These are phyloP conservation scores for Coemansia sp. DNA, from an alignment of 192 early-diverging fungal species.

Conservation along the genomic window DNA sequence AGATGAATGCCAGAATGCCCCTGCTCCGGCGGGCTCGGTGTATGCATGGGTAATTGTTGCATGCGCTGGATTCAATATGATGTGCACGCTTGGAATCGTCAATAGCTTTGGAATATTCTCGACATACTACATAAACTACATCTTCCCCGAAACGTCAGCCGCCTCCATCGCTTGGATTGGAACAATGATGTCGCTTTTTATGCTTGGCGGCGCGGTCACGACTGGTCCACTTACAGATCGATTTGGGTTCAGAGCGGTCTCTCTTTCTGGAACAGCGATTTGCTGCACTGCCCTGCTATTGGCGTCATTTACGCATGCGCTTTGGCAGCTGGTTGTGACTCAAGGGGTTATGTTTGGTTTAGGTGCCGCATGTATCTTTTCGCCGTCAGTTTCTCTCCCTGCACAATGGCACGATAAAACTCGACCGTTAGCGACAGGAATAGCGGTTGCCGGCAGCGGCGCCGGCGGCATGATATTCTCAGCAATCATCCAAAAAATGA, in stretches of 20 bases:
- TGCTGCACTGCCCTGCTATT: conserved; percentile 24
- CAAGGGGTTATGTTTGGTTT: conserved; percentile 75
- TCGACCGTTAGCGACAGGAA: conserved; percentile 68
- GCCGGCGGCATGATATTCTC: conserved; percentile 69
- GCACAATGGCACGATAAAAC: conserved; percentile 69
- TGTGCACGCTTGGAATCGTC: conserved; percentile 36
- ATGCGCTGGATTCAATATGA: conserved; percentile 26
- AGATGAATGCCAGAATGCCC: background rate
- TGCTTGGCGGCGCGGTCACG: conserved; percentile 31
- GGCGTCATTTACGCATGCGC: conserved; percentile 30
- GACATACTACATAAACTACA: conserved; percentile 42
- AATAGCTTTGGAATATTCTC: conserved; percentile 48
- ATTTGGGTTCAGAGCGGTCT: conserved; percentile 28
- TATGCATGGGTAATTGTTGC: conserved; percentile 47
- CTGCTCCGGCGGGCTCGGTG: conserved; percentile 13
- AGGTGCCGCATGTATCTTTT: conserved; percentile 63
- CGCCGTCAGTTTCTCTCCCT: conserved; percentile 67
- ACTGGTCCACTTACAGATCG: conserved; percentile 37
- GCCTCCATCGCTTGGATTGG: conserved; percentile 44
- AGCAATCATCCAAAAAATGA: conserved; percentile 57
- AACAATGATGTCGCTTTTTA: conserved; percentile 30
- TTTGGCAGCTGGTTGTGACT: conserved; percentile 71
- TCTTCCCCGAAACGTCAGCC: conserved; percentile 23
- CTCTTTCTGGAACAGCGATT: conserved; percentile 21
- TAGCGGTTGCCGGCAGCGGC: conserved; percentile 72